Base-by-base conservation (phyloP, 192 early-diverging fungal genomes). In the Globomyces pollinis-pini region DNA sequence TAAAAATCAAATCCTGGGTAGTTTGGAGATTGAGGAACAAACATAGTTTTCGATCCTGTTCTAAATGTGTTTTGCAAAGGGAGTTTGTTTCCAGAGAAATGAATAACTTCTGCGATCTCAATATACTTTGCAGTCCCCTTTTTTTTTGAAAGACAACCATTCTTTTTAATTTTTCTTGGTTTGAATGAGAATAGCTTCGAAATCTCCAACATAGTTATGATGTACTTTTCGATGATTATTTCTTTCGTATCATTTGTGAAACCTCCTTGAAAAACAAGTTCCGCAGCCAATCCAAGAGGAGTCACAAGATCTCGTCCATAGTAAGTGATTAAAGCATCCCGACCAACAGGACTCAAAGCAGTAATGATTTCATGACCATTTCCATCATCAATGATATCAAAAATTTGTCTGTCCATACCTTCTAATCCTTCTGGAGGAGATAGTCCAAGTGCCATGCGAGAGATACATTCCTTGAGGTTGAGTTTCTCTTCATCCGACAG, bases 1-100 rank as follows among this genome's bases (percentile, higher is more conserved):
- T 50, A 59, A 38, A 59, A 59, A 50, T 59, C 58, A 59, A 31
- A 59, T 11, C 58, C 58, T 26, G 58, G 58, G 18, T 59, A 59
- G 11, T 45, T 45, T 26, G 30, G 44, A 18, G 38, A 45, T 24
- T 59, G 16, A 24, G 58, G 58, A 43, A 59, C 32, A 44, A 41
- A 58, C 51, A 59, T 18, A 16, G 58, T 45, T 13, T 21, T 50
- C 2, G 18, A 7, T 13, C 49, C 33, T 38, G 3, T 43, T 20
- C 49, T 59, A 31, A 59, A 59, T 7, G 38, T 18, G 9, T n/a
- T 18, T 23, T 43, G 7, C 11, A 42, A 16, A 23, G 58, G 58
- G 1, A 44, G 7, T 4, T 38, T 6, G 21, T 45, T 26, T 38
- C 36, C 36, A 5, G 3, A 6, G 51, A 59, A 59, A 42, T 42